Percentiles rank a stretch among this genome's conserved stretches.
Conservation (phyloP, 2,329 filamentous ascomycete genomes). For the Pseudocercospora macadamiae region DNA sequence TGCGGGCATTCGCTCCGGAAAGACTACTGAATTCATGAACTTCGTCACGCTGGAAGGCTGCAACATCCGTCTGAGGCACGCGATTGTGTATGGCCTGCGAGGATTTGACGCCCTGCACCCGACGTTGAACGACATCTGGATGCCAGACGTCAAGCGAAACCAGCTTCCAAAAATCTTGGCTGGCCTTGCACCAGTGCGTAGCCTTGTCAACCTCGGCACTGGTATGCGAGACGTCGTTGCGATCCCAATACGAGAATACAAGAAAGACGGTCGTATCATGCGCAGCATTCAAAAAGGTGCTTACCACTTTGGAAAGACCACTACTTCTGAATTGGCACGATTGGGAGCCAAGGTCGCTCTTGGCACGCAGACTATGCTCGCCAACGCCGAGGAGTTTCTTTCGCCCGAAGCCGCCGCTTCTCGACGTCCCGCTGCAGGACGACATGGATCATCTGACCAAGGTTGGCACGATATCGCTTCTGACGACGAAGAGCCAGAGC, state of each 20-base stretch:
- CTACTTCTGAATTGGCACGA: slow-evolving; percentile 90
- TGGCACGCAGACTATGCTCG: slow-evolving; percentile 89
- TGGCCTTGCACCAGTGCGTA: slow-evolving; percentile 85
- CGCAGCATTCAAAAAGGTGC: slow-evolving; percentile 92
- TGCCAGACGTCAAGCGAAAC: slow-evolving; percentile 84
- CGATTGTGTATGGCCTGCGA: slow-evolving; percentile 88
- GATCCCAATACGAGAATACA: slow-evolving; percentile 88
- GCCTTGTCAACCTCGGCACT: slow-evolving; percentile 85
- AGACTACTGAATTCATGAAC: slow-evolving; percentile 98
- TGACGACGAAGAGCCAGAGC: slow-evolving; percentile 67
- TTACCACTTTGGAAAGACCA: slow-evolving; percentile 86
- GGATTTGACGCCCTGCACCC: slow-evolving; percentile 90
- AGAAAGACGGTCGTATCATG: slow-evolving; percentile 89
- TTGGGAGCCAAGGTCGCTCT: slow-evolving; percentile 92
- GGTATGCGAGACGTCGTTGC: slow-evolving; percentile 85
- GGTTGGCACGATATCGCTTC: slow-evolving; percentile 59
- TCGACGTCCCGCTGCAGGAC: slow-evolving; percentile 18
- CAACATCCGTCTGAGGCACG: slow-evolving; percentile 81
- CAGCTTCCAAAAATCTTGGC: slow-evolving; percentile 88
- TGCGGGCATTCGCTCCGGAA: slow-evolving; percentile 84
- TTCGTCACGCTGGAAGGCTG: slow-evolving; percentile 90
- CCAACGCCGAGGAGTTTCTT: slow-evolving; percentile 83
- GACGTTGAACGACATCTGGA: slow-evolving; percentile 95
- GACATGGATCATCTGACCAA: slow-evolving; percentile 27
- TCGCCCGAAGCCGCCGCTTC: slow-evolving; percentile 37